These are phyloP conservation scores for Beauveria asiatica DNA, from an alignment of 2,329 filamentous ascomycete species.

Conservation along the genomic window DNA sequence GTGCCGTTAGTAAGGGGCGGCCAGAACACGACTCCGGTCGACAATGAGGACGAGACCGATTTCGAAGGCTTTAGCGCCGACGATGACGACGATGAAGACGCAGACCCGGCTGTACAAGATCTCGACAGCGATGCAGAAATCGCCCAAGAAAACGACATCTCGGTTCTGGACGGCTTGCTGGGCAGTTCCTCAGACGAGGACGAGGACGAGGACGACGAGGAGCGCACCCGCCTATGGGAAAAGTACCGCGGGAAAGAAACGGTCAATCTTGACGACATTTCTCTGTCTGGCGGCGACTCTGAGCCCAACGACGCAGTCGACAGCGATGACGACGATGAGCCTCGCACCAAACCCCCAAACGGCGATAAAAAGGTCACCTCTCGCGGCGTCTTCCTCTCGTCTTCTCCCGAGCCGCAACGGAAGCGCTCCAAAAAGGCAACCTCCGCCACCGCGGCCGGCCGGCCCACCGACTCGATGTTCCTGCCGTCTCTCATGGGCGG, in stretches of 20 bases:
- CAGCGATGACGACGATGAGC: constrained; percentile 17
- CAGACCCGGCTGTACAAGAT: constrained; percentile 12
- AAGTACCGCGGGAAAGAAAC: constrained; percentile 26
- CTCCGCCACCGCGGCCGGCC: constrained; percentile 14
- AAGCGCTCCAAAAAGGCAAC: constrained; percentile 16
- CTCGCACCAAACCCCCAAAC: constrained; percentile 13
- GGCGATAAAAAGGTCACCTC: constrained; percentile 12
- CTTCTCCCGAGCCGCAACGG: constrained; percentile 21
- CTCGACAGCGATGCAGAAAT: constrained; percentile 19
- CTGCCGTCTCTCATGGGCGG: constrained; percentile 70
- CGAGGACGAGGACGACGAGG: constrained; percentile 26
- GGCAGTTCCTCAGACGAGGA: constrained; percentile 34
- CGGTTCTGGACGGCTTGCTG: constrained; percentile 38
- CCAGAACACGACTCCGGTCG: constrained; percentile 16
- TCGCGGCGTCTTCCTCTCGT: constrained; percentile 15
- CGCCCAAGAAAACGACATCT: constrained; percentile 26
- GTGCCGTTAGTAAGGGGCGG: not conserved
- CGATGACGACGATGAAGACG: constrained; percentile 19
- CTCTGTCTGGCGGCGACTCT: constrained; percentile 25
- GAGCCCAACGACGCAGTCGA: constrained; percentile 17
- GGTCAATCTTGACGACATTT: constrained; percentile 32
- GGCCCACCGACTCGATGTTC: constrained; percentile 46
- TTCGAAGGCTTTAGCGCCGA: constrained; percentile 29
- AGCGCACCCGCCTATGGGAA: constrained; percentile 25
- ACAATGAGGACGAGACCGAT: constrained; percentile 25